Evolutionary conservation across 768 basidiomycete genomes (phyloP).

Genomic region (Crassisporium funariophilum): DNA sequence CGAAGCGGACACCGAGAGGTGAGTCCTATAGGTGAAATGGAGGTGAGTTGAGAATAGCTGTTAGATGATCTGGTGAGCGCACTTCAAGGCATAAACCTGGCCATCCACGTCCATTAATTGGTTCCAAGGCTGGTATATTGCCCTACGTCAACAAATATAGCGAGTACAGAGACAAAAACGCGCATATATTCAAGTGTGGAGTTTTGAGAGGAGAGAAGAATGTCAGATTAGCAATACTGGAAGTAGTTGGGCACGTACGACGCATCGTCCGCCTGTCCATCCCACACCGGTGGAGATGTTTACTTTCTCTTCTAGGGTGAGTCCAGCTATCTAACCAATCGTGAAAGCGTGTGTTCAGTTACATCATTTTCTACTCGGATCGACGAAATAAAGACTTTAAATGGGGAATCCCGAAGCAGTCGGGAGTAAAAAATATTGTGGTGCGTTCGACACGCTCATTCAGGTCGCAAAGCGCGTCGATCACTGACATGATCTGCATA

Average conservation of each 20-base stretch:
- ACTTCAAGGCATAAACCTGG: constrained; percentile 77
- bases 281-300: constrained; percentile 67
- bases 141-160: constrained; percentile 39
- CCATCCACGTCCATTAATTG: constrained; percentile 46
- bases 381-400: too few relatives aligned
- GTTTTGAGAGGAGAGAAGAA: neutral
- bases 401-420: too few relatives aligned
- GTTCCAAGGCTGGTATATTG: constrained; percentile 56
- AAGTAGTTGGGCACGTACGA: constrained; percentile 46
- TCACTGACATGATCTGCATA: too few relatives aligned
- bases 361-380: too few relatives aligned
- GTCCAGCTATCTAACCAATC: constrained; percentile 40
- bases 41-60: neutral
- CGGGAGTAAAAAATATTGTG: too few relatives aligned
- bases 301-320: constrained; percentile 65
- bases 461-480: too few relatives aligned
- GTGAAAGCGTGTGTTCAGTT: too few relatives aligned
- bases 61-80: constrained; percentile 2
- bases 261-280: constrained; percentile 67
- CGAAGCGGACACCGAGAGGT: constrained; percentile 76
- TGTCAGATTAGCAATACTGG: too few relatives aligned
- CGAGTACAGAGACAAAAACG: neutral
- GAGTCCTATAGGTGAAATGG: constrained; percentile 46
- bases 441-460: too few relatives aligned
- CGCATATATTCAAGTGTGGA: neutral